phyloP scores from a whole-genome alignment of 352 stramenopile genomes.

The Phytophthora pini region DNA sequence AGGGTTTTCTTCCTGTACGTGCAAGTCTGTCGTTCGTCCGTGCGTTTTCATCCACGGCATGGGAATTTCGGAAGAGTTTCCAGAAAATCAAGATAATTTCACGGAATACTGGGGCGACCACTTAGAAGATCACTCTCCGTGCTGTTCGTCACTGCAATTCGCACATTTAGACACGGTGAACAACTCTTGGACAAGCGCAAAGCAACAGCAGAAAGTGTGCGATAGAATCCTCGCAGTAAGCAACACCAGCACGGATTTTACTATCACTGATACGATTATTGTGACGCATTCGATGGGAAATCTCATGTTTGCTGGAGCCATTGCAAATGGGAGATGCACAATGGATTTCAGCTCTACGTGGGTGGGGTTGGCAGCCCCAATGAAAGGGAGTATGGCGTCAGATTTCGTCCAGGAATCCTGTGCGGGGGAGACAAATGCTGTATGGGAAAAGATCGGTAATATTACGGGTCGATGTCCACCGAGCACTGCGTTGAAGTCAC shows the following conservation, averaged over 20 bases:
- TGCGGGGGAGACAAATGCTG: constrained; percentile 20
- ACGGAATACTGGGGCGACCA: constrained; percentile 18
- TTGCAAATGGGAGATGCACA: constrained; percentile 14
- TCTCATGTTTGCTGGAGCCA: constrained; percentile 26
- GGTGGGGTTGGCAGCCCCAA: constrained; percentile 34
- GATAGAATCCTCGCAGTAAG: constrained; percentile 28
- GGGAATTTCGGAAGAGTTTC: constrained; percentile 10
- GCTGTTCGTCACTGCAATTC: constrained; percentile 39
- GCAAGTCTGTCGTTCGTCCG: constrained; percentile 14
- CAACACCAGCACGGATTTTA: constrained; percentile 8
- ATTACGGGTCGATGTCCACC: constrained; percentile 42
- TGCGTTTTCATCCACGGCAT: constrained; percentile 26
- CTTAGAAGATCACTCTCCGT: constrained; percentile 15
- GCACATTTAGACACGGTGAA: constrained; percentile 49
- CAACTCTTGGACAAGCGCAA: constrained; percentile 45
- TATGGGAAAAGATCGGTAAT: constrained; percentile 19
- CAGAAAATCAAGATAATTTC: constrained; percentile 16
- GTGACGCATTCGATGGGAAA: constrained; percentile 49
- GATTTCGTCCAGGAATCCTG: constrained; percentile 43
- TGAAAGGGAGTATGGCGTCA: constrained; percentile 41
- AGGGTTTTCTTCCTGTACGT: constrained; percentile 6
- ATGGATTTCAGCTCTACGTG: constrained; percentile 30
- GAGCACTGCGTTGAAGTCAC: constrained; percentile 18
- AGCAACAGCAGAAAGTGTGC: constrained; percentile 42
- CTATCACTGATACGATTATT: constrained; percentile 38